Conservation (phyloP, 1,139 yeast genomes). For the Taphrina pruni region DNA sequence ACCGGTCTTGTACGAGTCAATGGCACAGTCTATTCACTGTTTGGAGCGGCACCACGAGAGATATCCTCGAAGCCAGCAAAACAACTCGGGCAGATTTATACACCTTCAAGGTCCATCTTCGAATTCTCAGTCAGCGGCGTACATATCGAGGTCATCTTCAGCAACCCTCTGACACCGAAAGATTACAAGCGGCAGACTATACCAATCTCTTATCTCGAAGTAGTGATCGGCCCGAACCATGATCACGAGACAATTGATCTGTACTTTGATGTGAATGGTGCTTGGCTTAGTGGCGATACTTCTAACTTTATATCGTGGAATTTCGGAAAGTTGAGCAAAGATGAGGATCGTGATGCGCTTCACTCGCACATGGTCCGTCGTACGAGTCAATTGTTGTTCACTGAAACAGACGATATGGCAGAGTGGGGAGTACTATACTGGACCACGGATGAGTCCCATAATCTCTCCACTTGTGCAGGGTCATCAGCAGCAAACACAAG, state of each 20-base stretch:
- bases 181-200: slow-evolving; percentile 26
- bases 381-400: slow-evolving; percentile 12
- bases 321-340: neutral
- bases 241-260: slow-evolving; percentile 1
- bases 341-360: neutral
- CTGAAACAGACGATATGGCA: slow-evolving; percentile 29
- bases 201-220: slow-evolving; percentile 20
- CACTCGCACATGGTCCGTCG: slow-evolving; percentile 12
- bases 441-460: slow-evolving; percentile 2
- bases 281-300: slow-evolving; percentile 28
- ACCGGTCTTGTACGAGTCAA: slow-evolving; percentile 15
- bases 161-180: slow-evolving; percentile 18
- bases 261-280: slow-evolving; percentile 27
- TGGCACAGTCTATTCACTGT: slow-evolving; percentile 13
- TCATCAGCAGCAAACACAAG: slow-evolving; percentile 7
- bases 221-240: slow-evolving; percentile 1
- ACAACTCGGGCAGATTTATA: slow-evolving; percentile 8
- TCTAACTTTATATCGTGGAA: slow-evolving; percentile 15
- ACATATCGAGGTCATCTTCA: slow-evolving; percentile 9
- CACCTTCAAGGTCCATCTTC: slow-evolving; percentile 5
- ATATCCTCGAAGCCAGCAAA: slow-evolving; percentile 6
- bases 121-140: neutral
- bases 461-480: slow-evolving; percentile 14
- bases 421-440: slow-evolving; percentile 32
- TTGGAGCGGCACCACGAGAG: slow-evolving; percentile 16